Conservation (phyloP, 2,329 filamentous ascomycete species). For the Aureobasidium melanogenum region DNA sequence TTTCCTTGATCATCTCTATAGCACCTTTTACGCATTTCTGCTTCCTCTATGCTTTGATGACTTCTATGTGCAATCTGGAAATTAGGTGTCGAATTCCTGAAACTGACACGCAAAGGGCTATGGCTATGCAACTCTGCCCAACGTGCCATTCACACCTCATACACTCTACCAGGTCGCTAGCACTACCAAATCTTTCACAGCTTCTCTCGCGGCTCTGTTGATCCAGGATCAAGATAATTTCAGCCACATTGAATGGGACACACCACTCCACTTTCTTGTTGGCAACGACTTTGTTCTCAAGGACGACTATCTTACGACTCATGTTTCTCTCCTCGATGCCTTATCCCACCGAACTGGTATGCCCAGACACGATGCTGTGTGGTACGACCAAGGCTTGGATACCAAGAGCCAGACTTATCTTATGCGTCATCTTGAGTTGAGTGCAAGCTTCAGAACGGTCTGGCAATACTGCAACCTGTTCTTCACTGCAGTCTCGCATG, state of each 20-base stretch:
- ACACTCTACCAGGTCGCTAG: constrained; percentile 23
- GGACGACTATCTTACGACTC: constrained; percentile 22
- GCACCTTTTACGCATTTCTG: too few relatives aligned
- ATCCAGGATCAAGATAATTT: constrained; percentile 22
- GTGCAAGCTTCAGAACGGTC: constrained; percentile 28
- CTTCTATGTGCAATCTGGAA: not conserved
- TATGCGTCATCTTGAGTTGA: constrained; percentile 36
- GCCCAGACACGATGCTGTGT: constrained; percentile 23
- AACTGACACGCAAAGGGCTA: constrained; percentile 15
- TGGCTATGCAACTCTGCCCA: constrained; percentile 16
- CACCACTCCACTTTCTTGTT: constrained; percentile 27
- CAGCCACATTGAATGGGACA: constrained; percentile 27
- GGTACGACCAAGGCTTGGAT: constrained; percentile 19
- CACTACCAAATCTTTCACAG: constrained; percentile 26
- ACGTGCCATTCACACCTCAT: constrained; percentile 18
- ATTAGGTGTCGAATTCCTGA: not conserved
- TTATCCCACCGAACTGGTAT: constrained; percentile 29
- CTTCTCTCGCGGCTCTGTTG: constrained; percentile 19
- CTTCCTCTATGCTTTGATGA: not conserved
- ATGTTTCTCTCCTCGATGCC: constrained; percentile 27
- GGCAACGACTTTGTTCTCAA: constrained; percentile 27
- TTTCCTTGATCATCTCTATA: too few relatives aligned
- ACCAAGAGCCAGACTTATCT: constrained; percentile 31
- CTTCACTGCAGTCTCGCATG: constrained; percentile 40
- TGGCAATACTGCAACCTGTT: constrained; percentile 47